These are phyloP conservation scores for Lodderomyces elongisporus DNA, from an alignment of 1,139 yeast species.

Conservation along the genomic window DNA sequence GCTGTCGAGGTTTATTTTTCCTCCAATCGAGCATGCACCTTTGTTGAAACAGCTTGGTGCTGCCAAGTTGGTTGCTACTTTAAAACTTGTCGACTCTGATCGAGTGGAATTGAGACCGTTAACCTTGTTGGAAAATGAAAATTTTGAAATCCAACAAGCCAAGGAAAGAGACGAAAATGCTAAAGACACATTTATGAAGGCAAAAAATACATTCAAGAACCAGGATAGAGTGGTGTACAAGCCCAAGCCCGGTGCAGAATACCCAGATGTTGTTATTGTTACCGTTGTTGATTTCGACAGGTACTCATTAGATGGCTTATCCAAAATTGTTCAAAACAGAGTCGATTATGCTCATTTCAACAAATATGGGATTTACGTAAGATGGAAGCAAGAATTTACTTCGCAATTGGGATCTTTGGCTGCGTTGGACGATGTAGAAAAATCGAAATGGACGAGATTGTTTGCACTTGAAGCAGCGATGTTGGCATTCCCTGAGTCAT, in stretches of 20 bases:
- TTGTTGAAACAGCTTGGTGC: constrained; percentile 52
- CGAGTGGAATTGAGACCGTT: constrained; percentile 27
- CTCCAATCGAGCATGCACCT: constrained; percentile 63
- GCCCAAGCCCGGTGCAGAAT: constrained; percentile 30
- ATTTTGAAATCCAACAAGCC: constrained; percentile 28
- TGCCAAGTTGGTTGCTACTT: constrained; percentile 44
- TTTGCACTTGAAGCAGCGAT: constrained; percentile 71
- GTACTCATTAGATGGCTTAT: constrained; percentile 56
- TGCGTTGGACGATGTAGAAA: constrained; percentile 31
- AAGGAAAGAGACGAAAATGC: constrained; percentile 39
- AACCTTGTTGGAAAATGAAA: constrained; percentile 45
- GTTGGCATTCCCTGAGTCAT: constrained; percentile 79
- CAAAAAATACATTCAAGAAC: constrained; percentile 55
- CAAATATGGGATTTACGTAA: constrained; percentile 69
- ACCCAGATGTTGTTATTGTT: constrained; percentile 74
- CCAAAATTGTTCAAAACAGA: constrained; percentile 71
- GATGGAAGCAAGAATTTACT: constrained; percentile 79
- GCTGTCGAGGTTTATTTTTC: constrained; percentile 52
- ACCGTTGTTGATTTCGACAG: constrained; percentile 73
- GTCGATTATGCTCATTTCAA: constrained; percentile 74
- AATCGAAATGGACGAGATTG: constrained; percentile 55
- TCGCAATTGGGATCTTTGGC: constrained; percentile 48
- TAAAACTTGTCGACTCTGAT: constrained; percentile 35
- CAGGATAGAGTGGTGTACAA: constrained; percentile 60
- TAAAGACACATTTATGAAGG: constrained; percentile 35